Percentiles rank a stretch among this genome's conserved stretches.
phyloP scores from a whole-genome alignment of 2,329 filamentous ascomycete species.

The Calonectria henricotiae region DNA sequence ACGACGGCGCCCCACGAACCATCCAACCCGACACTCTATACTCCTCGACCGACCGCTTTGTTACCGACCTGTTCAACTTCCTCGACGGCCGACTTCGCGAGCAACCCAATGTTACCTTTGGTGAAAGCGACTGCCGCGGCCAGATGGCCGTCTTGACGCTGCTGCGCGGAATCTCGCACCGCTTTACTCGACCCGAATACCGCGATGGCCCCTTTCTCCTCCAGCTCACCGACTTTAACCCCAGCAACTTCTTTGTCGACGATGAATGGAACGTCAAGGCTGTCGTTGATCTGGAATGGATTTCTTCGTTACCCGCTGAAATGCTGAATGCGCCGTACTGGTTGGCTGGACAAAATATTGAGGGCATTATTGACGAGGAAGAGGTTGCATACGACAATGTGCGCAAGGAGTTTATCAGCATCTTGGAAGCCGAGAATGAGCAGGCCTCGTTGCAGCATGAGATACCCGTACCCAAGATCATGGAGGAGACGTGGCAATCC shows the following conservation, averaged over 20 bases:
- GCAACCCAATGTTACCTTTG: constrained; percentile 48
- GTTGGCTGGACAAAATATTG: constrained; percentile 44
- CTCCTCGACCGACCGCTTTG: constrained; percentile 51
- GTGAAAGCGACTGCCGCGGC: constrained; percentile 50
- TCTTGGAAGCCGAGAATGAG: constrained; percentile 41
- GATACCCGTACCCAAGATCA: constrained; percentile 36
- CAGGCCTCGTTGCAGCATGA: constrained; percentile 19
- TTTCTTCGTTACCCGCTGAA: constrained; percentile 51
- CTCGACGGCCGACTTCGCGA: constrained; percentile 50
- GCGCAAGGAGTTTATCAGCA: constrained; percentile 44
- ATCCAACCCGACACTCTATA: constrained; percentile 56
- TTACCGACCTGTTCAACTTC: constrained; percentile 51
- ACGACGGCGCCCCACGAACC: constrained; percentile 54
- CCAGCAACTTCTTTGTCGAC: constrained; percentile 58
- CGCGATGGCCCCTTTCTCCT: constrained; percentile 53
- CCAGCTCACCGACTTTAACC: constrained; percentile 55
- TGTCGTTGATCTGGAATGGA: constrained; percentile 58
- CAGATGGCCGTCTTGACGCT: constrained; percentile 52
- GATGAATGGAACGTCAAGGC: constrained; percentile 57
- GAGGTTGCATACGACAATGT: constrained; percentile 37
- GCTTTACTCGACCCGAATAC: constrained; percentile 47
- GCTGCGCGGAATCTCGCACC: constrained; percentile 48
- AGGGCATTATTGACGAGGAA: constrained; percentile 42
- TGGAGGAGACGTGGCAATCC: constrained; percentile 43
- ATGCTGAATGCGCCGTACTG: constrained; percentile 45